Percentiles rank a stretch among this genome's conserved stretches.
Evolutionary conservation across 805 yeast species (phyloP).

Genomic region (Lachancea mirantina): DNA sequence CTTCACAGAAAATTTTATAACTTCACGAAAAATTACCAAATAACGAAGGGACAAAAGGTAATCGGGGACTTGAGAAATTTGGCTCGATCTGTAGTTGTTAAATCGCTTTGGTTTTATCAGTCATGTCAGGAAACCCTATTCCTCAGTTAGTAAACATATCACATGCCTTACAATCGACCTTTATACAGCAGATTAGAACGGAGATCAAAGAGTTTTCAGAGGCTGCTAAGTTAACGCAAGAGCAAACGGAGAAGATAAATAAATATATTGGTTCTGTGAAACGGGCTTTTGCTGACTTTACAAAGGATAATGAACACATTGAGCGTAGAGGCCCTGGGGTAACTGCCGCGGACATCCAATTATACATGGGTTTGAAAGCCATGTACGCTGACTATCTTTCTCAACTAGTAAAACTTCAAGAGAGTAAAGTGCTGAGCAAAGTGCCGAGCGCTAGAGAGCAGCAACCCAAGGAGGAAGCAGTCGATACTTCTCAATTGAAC

Average conservation of each 20-base stretch:
- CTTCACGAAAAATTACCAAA: no score
- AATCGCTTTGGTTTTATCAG: no score
- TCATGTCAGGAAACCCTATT: conserved; percentile 15
- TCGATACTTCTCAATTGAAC: conserved; percentile 11
- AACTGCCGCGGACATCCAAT: conserved; percentile 24
- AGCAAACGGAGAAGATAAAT: conserved; percentile 16
- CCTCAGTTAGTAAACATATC: conserved; percentile 29
- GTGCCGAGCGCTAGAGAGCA: conserved; percentile 6
- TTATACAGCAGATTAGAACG: conserved; percentile 24
- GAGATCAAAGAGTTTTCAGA: conserved; percentile 19
- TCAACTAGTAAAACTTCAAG: conserved; percentile 18
- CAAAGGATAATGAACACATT: conserved; percentile 25
- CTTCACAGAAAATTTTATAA: no score
- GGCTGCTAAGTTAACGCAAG: conserved; percentile 9
- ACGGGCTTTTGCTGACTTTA: conserved; percentile 19
- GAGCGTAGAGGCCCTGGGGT: conserved; percentile 17
- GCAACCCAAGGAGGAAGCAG: conserved; percentile 9
- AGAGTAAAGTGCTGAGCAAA: conserved; percentile 2
- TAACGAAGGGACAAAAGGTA: no score
- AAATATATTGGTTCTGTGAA: conserved; percentile 19
- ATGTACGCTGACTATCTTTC: conserved; percentile 28
- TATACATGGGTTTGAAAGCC: conserved; percentile 24
- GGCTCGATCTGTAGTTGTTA: background rate
- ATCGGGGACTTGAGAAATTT: conserved; percentile 1
- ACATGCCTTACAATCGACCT: conserved; percentile 26